phyloP scores from a whole-genome alignment of 2,329 filamentous ascomycete species.

The Blumeria hordei region DNA sequence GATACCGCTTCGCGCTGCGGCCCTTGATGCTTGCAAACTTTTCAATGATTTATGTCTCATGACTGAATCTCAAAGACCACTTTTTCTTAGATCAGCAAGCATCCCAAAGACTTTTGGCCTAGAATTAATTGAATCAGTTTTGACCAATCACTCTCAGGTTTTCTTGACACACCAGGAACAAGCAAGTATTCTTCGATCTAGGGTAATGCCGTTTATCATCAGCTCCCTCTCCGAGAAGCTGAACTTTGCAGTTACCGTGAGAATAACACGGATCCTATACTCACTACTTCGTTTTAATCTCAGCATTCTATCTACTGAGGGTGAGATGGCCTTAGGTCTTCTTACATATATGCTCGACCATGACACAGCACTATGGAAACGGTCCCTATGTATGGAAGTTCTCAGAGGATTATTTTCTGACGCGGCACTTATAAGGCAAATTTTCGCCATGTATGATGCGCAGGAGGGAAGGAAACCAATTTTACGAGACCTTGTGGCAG shows the following conservation, averaged over 20 bases:
- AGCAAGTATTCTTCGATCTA: conserved; percentile 47
- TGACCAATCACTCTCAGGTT: conserved; percentile 63
- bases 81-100: conserved; percentile 57
- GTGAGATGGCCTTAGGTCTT: conserved; percentile 58
- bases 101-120: conserved; percentile 66
- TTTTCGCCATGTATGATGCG: conserved; percentile 61
- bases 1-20: conserved; percentile 46
- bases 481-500: conserved; percentile 58
- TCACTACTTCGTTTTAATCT: conserved; percentile 61
- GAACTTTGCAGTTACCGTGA: conserved; percentile 59
- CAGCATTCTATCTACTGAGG: conserved; percentile 48
- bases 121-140: conserved; percentile 74
- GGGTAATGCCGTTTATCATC: conserved; percentile 65
- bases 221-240: conserved; percentile 54
- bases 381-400: conserved; percentile 74
- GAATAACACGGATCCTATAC: conserved; percentile 62
- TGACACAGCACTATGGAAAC: conserved; percentile 65
- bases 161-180: conserved; percentile 63
- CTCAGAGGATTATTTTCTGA: conserved; percentile 72
- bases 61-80: conserved; percentile 60
- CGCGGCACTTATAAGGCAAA: conserved; percentile 48
- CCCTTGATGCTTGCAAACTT: conserved; percentile 65
- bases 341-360: conserved; percentile 74
- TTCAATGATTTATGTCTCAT: conserved; percentile 79
- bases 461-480: conserved; percentile 48